Evolutionary conservation across 805 yeast species (phyloP), one percentile per base, ranked within the genome.

Genomic region (Zygosaccharomyces kombuchaensis): DNA sequence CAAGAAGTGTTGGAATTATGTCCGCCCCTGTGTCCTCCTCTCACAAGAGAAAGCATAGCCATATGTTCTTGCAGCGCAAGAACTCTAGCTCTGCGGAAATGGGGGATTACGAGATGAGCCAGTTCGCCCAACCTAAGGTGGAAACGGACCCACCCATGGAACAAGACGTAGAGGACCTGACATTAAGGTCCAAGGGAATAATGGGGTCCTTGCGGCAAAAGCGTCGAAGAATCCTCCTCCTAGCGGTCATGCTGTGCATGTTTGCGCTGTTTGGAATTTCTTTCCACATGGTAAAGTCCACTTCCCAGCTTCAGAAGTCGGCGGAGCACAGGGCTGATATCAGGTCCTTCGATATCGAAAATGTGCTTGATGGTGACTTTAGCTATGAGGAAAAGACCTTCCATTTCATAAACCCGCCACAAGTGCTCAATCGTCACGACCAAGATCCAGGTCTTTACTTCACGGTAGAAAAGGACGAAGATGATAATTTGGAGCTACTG

Each of bases 381-480:
- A 36, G 45, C 16, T 41, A 50, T 6, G 46, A 48, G 14, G 59
- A 58, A 21, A 44, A 47, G 8, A 46, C 58, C 1, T 59, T 66
- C 34, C 51, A 46, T 46, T 58, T 60, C 50, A 59, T 62, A 3
- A 53, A 47, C 9, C 66, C 62, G 4, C 59, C 66, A 3, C 43
- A 49, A 7, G 43, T 42, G 1, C 34, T 53, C 2, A 25, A 48
- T n/a, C 42, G 47, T 2, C 62, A 63, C 19, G 59, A 58, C 6
- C 54, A 54, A 4, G 82, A 77, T 47, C 73, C 75, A 27, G 82
- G 82, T 1, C 56, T 69, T 14, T 73, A 74, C 43, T 41, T 60
- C 16, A 54, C 59, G 2, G 44, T 54, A 1, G 55, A 50, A 6
- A 44, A 52, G 14, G 45, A 46, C 3, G 36, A 43, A 2, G 47